A percentile compares a stretch with the other conserved stretches of the same genome.
Evolutionary conservation across 805 yeast genomes (phyloP).

Genomic region (Metschnikowia reukaufii): DNA sequence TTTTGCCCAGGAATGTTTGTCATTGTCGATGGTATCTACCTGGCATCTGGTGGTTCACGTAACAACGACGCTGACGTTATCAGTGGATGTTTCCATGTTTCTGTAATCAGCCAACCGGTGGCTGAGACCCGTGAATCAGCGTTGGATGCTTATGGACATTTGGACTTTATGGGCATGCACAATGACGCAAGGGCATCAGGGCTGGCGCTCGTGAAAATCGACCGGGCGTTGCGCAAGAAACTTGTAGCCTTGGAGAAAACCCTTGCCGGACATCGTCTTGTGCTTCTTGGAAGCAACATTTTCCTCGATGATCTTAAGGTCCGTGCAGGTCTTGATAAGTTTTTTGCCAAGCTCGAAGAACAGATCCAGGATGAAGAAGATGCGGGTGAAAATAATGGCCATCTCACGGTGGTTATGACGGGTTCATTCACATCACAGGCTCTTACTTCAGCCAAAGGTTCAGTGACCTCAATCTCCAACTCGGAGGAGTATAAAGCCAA

Average conservation of each 20-base stretch:
- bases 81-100: constrained; percentile 62
- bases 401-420: constrained; percentile 68
- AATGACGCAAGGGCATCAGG: constrained; percentile 24
- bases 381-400: constrained; percentile 40
- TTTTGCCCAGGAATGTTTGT: constrained; percentile 75
- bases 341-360: constrained; percentile 53
- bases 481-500: constrained; percentile 59
- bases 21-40: constrained; percentile 82
- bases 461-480: constrained; percentile 47
- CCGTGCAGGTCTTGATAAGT: constrained; percentile 63
- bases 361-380: constrained; percentile 28
- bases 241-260: constrained; percentile 58
- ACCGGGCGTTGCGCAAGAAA: constrained; percentile 54
- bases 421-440: constrained; percentile 81
- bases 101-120: constrained; percentile 82
- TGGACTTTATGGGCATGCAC: constrained; percentile 62
- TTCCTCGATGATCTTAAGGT: constrained; percentile 59
- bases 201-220: constrained; percentile 49
- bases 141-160: constrained; percentile 69
- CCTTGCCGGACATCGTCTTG: constrained; percentile 54
- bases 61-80: constrained; percentile 30
- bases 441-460: constrained; percentile 55
- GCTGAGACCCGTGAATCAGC: constrained; percentile 72
- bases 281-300: constrained; percentile 75
- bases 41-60: constrained; percentile 53